Evolutionary conservation across 2,329 filamentous ascomycete species (phyloP).

Genomic region (Colletotrichum musae): DNA sequence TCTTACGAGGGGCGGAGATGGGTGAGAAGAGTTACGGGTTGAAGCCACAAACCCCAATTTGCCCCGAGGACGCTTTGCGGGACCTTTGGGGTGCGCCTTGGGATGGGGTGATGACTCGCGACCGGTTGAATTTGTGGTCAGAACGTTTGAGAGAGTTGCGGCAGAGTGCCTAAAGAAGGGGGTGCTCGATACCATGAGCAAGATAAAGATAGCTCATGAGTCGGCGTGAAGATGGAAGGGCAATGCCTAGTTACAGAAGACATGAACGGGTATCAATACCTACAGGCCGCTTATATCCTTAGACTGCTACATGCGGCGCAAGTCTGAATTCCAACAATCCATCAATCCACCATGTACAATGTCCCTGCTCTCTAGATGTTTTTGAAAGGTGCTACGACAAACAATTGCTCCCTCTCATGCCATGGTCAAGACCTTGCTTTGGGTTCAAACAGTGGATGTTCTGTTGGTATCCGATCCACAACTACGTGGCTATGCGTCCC

Average conservation of each 20-base stretch:
- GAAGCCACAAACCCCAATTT: background rate
- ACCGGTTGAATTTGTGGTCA: constrained; percentile 3
- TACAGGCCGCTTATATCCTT: too few relatives aligned
- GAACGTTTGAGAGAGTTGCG: background rate
- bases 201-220: background rate
- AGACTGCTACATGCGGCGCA: too few relatives aligned
- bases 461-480: too few relatives aligned
- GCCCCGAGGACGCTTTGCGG: background rate
- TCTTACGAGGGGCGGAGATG: background rate
- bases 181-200: background rate
- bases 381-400: too few relatives aligned
- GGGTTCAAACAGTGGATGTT: too few relatives aligned
- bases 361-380: too few relatives aligned
- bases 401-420: too few relatives aligned
- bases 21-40: background rate
- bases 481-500: too few relatives aligned
- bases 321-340: too few relatives aligned
- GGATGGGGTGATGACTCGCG: background rate
- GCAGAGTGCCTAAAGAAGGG: background rate
- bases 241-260: background rate
- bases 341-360: too few relatives aligned
- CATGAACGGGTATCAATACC: background rate
- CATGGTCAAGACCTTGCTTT: too few relatives aligned
- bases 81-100: background rate
- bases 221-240: background rate